Evolutionary conservation across 306 rosid genomes (phyloP).

Genomic region (Gastrolobium villosum): DNA sequence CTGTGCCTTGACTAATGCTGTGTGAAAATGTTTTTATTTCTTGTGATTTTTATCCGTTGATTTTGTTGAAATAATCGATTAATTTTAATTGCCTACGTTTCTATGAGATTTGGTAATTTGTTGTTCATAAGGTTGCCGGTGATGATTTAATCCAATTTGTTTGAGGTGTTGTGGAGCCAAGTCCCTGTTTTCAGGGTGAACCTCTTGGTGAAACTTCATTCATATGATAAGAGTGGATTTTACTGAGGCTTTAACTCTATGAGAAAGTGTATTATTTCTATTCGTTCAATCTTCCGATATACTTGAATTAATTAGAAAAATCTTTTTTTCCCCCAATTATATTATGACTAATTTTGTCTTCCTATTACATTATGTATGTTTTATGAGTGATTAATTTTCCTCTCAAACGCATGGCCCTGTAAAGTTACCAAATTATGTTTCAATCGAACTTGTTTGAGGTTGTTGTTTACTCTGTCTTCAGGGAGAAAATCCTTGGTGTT

Average conservation of each 20-base stretch:
- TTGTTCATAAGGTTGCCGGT: neutral
- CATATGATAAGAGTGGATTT: constrained; percentile 60
- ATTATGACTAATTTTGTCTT: too few relatives aligned
- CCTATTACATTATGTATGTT: neutral
- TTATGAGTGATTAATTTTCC: neutral
- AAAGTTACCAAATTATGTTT: constrained; percentile 2
- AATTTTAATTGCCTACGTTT: neutral
- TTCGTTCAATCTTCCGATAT: too few relatives aligned
- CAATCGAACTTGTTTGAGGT: constrained; percentile 70
- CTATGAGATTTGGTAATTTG: too few relatives aligned
- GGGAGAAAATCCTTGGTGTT: constrained; percentile 66
- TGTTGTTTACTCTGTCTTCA: constrained; percentile 48
- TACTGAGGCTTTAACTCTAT: constrained; percentile 44
- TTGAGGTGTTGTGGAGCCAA: constrained; percentile 69
- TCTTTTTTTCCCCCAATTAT: too few relatives aligned
- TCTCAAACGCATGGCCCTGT: too few relatives aligned
- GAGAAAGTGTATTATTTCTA: accelerated
- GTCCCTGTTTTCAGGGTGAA: constrained; percentile 81
- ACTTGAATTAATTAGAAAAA: too few relatives aligned
- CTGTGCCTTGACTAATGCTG: neutral
- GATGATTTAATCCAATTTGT: constrained; percentile 62
- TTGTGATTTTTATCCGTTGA: too few relatives aligned
- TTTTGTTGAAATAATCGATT: neutral
- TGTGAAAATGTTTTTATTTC: neutral
- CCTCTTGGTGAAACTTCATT: constrained; percentile 79